Conservation (phyloP, 768 basidiomycete species). For the Collybiopsis luxurians region DNA sequence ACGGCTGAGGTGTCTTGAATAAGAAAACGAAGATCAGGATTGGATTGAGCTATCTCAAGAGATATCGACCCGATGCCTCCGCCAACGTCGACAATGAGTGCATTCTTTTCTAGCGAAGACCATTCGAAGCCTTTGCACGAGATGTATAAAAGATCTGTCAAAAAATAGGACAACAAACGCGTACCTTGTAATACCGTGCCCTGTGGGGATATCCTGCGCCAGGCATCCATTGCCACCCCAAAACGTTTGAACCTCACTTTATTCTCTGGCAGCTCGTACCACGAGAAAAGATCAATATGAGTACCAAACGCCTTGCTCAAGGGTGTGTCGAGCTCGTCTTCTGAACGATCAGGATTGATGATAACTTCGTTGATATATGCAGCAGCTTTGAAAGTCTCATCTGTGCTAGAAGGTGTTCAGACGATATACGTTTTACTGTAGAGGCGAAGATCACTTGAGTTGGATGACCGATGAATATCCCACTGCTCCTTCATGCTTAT, state of each 20-base stretch:
- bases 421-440: neutral
- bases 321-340: too few relatives aligned
- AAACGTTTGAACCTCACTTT: constrained; percentile 18
- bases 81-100: constrained; percentile 13
- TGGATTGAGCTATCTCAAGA: neutral
- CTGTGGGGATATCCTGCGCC: too few relatives aligned
- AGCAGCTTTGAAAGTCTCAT: constrained; percentile 74
- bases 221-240: constrained; percentile 17
- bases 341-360: constrained; percentile 12
- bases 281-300: too few relatives aligned
- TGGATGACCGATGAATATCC: constrained; percentile 17
- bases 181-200: neutral
- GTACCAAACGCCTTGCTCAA: too few relatives aligned
- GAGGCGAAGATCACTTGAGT: neutral
- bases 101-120: neutral
- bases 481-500: constrained; percentile 61
- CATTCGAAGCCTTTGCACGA: neutral
- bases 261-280: neutral
- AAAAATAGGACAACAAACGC: neutral
- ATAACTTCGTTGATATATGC: constrained; percentile 24
- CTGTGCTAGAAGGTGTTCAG: constrained; percentile 28
- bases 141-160: neutral
- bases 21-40: constrained; percentile 4
- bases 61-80: constrained; percentile 7
- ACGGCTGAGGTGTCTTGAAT: constrained; percentile 8